Conservation (phyloP, 305 asterid species). For the Ilex paraguariensis region DNA sequence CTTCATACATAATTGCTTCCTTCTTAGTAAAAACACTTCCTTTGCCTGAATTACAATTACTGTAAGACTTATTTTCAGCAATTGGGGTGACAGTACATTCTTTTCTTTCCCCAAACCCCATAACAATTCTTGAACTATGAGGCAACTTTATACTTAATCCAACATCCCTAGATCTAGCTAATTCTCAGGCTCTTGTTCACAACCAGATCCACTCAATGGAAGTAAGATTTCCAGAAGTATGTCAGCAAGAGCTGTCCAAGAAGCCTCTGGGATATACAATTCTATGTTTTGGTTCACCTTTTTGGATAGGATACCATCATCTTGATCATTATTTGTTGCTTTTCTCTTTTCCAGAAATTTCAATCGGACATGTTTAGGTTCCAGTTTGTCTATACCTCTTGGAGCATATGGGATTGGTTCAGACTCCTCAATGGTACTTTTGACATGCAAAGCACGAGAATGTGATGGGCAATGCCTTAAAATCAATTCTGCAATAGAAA, state of each 20-base stretch:
- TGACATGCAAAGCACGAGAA: conserved; percentile 95
- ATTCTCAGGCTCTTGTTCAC: conserved; percentile 35
- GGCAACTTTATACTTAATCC: conserved; percentile 54
- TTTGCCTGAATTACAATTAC: conserved; percentile 40
- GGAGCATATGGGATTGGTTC: conserved; percentile 81
- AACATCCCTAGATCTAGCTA: conserved; percentile 41
- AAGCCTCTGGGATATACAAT: conserved; percentile 63
- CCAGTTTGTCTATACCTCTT: conserved; percentile 90
- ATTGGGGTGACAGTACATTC: conserved; percentile 29
- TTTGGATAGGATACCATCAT: conserved; percentile 39
- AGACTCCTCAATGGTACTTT: conserved; percentile 74
- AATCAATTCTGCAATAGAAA: conserved; percentile 80
- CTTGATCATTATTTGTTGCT: conserved; percentile 42
- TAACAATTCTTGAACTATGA: conserved; percentile 39
- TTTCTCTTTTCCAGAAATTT: conserved; percentile 87
- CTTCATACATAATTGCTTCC: conserved; percentile 54
- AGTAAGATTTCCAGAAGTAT: conserved; percentile 54
- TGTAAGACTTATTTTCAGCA: conserved; percentile 28
- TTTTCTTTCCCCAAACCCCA: conserved; percentile 32
- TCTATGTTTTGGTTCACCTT: conserved; percentile 61
- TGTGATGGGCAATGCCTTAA: conserved; percentile 97
- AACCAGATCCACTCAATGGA: conserved; percentile 31
- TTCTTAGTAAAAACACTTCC: conserved; percentile 33
- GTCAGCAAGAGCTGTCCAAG: conserved; percentile 75
- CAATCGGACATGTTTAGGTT: conserved; percentile 75